phyloP scores from a whole-genome alignment of 2,329 filamentous ascomycete genomes.

The Ascochyta clinopodiicola region DNA sequence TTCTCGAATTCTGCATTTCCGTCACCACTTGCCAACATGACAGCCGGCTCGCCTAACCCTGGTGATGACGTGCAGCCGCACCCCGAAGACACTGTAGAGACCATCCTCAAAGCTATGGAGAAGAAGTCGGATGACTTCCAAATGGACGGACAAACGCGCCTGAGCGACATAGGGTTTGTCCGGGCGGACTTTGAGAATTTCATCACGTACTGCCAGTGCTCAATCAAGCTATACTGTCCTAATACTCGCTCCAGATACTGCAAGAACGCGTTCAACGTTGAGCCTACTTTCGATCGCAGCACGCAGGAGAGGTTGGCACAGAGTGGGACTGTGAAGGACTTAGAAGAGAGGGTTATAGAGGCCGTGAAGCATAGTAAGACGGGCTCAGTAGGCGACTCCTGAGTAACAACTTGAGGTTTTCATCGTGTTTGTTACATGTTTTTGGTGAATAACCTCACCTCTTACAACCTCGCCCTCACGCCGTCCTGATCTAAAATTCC shows the following conservation, averaged over 20 bases:
- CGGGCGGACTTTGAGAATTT: constrained; percentile 11
- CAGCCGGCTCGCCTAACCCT: constrained; percentile 1
- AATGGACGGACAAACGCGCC: constrained; percentile 1
- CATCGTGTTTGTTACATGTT: neutral
- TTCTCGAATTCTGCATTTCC: neutral
- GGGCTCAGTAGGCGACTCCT: constrained; percentile 4
- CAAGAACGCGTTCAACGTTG: constrained; percentile 11
- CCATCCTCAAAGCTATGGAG: constrained; percentile 14
- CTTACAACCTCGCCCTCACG: constrained; percentile 17
- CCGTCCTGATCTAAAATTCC: constrained; percentile 26
- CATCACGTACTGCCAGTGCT: neutral
- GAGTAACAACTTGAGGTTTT: neutral
- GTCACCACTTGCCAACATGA: neutral
- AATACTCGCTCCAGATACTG: constrained; percentile 1
- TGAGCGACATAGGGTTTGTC: constrained; percentile 10
- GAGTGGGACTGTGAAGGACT: constrained; percentile 4
- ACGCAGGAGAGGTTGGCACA: constrained; percentile 10
- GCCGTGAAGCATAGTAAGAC: constrained; percentile 3
- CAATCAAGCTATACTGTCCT: neutral
- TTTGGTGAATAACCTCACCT: neutral
- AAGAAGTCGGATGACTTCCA: constrained; percentile 9
- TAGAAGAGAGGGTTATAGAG: constrained; percentile 5
- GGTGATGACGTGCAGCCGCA: constrained; percentile 1
- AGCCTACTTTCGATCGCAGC: constrained; percentile 3
- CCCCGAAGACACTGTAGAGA: constrained; percentile 7